These are phyloP conservation scores for Castanospermum australe DNA, from an alignment of 306 rosid genomes.

Conservation along the genomic window DNA sequence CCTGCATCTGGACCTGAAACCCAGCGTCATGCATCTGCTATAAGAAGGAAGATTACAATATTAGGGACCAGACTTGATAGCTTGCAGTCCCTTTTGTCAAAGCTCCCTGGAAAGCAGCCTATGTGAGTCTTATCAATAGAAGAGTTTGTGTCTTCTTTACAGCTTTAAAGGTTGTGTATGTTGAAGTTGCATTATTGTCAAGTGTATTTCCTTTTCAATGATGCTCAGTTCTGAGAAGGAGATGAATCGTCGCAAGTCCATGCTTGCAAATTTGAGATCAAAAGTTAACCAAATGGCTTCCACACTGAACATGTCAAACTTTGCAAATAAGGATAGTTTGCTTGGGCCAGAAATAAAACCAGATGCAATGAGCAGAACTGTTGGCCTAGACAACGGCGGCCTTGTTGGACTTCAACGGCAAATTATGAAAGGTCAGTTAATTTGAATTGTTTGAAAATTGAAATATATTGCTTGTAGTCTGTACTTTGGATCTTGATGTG, in stretches of 20 bases:
- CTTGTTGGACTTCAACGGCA: constrained; percentile 89
- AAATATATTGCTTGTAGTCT: constrained; percentile 5
- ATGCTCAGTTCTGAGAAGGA: constrained; percentile 81
- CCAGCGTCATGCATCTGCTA: constrained; percentile 90
- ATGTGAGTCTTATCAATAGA: constrained; percentile 54
- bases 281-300: constrained; percentile 94
- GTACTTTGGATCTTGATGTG: constrained; percentile 29
- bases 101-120: constrained; percentile 83
- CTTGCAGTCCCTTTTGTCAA: constrained; percentile 72
- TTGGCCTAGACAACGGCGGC: constrained; percentile 83
- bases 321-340: constrained; percentile 92
- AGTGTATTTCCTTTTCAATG: constrained; percentile 27
- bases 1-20: constrained; percentile 83
- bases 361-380: constrained; percentile 78
- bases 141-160: constrained; percentile 1
- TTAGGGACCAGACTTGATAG: constrained; percentile 96
- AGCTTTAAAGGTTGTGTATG: background rate
- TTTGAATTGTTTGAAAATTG: constrained; percentile 28
- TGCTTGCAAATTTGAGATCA: constrained; percentile 67
- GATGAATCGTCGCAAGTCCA: constrained; percentile 95
- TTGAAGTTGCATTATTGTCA: constrained; percentile 19
- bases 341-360: constrained; percentile 88
- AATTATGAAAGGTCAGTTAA: constrained; percentile 71
- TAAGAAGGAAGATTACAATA: constrained; percentile 93
- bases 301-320: constrained; percentile 72